phyloP scores from a whole-genome alignment of 1,284 basidiomycete species.

The Vanrija humicola region DNA sequence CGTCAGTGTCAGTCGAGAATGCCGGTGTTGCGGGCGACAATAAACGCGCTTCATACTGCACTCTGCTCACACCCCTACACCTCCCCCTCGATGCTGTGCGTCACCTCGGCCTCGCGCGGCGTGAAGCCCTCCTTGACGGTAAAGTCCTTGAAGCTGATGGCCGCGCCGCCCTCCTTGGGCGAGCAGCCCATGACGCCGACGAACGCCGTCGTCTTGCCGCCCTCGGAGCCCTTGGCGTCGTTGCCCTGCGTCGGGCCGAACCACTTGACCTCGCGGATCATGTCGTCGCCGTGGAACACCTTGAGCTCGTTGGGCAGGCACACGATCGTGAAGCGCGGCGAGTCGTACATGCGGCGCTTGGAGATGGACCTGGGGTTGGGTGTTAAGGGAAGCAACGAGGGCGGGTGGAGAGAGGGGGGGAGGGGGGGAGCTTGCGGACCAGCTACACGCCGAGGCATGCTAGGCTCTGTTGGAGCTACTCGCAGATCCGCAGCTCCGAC shows the following conservation, averaged over 20 bases:
- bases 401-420: background rate
- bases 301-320: slow-evolving; percentile 7
- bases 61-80: background rate
- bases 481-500: too few species aligned
- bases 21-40: too few species aligned
- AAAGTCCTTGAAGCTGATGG: slow-evolving; percentile 21
- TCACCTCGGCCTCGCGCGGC: background rate
- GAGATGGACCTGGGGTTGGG: slow-evolving; percentile 14
- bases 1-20: too few species aligned
- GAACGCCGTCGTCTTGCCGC: slow-evolving; percentile 14
- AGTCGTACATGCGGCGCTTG: slow-evolving; percentile 4
- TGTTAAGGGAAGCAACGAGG: background rate
- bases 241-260: slow-evolving; percentile 15
- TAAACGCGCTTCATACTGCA: background rate
- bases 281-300: slow-evolving; percentile 28
- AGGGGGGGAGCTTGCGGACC: background rate
- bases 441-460: too few species aligned
- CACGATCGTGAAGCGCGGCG: slow-evolving; percentile 21
- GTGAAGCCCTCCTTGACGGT: slow-evolving; percentile 15
- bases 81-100: background rate
- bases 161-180: slow-evolving; percentile 23
- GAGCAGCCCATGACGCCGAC: slow-evolving; percentile 35
- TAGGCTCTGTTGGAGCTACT: too few species aligned
- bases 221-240: background rate
- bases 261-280: slow-evolving; percentile 32